Conservation (phyloP, 352 stramenopile species). For the Pseudoperonospora humuli region DNA sequence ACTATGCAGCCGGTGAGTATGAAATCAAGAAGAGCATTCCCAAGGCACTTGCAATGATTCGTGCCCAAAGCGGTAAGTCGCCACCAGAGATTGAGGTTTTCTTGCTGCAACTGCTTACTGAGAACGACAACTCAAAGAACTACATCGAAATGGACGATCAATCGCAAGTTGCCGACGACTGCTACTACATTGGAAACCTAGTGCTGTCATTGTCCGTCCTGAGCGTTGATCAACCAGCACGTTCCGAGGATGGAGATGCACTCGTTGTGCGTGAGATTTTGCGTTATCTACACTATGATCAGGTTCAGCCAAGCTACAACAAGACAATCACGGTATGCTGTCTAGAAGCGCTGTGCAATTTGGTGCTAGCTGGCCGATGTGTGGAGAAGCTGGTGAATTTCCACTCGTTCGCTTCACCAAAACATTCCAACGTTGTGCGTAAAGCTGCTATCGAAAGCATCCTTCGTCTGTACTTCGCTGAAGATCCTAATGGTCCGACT, state of each 20-base stretch:
- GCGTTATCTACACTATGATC: constrained; percentile 77
- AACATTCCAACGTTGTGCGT: constrained; percentile 63
- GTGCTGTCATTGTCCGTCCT: constrained; percentile 68
- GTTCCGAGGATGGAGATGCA: constrained; percentile 34
- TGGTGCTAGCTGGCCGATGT: constrained; percentile 58
- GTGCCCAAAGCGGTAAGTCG: constrained; percentile 69
- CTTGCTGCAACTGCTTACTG: constrained; percentile 61
- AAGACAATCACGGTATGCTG: constrained; percentile 80
- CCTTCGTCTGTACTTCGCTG: constrained; percentile 73
- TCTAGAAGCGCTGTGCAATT: constrained; percentile 72
- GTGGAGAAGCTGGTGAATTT: constrained; percentile 67
- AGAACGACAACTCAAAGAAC: constrained; percentile 88
- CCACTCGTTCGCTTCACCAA: constrained; percentile 61
- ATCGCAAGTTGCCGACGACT: constrained; percentile 77
- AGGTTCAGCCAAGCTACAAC: constrained; percentile 75
- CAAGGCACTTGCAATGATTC: constrained; percentile 65
- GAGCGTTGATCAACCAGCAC: constrained; percentile 46
- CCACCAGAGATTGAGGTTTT: constrained; percentile 75
- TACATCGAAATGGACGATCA: constrained; percentile 85
- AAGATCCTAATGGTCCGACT: constrained; percentile 46
- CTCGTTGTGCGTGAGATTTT: constrained; percentile 65
- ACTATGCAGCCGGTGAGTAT: constrained; percentile 79
- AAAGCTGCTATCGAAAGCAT: constrained; percentile 83
- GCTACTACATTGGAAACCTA: constrained; percentile 77
- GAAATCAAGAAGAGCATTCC: constrained; percentile 86